Evolutionary conservation across 495 filamentous ascomycete genomes (phyloP).

Genomic region (Annulohypoxylon bovei): DNA sequence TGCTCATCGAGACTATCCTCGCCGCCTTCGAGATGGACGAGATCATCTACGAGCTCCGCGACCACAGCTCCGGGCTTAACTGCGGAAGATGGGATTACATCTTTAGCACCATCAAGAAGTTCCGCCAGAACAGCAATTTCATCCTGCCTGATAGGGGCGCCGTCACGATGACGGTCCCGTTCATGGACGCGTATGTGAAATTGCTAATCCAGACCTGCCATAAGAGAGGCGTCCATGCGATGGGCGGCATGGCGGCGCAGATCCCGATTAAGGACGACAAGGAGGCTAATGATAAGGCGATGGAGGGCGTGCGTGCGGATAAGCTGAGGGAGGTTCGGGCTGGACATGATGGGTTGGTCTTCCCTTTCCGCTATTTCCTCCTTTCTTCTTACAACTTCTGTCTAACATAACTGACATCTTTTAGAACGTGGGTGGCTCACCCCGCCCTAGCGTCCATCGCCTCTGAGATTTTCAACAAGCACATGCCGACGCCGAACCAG

Average conservation of each 20-base stretch:
- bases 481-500: conserved; percentile 99
- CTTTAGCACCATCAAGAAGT: conserved; percentile 99
- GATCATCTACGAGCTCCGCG: conserved; percentile 99
- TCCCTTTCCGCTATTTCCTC: not conserved
- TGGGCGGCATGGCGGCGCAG: conserved; percentile 99
- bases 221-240: conserved; percentile 92
- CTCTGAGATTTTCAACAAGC: conserved; percentile 93
- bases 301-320: conserved; percentile 92
- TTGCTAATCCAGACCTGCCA: conserved; percentile 98
- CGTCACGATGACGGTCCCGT: conserved; percentile 98
- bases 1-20: conserved; percentile 97
- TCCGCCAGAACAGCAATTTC: conserved; percentile 92
- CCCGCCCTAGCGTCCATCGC: conserved; percentile 91
- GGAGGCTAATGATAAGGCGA: conserved; percentile 89
- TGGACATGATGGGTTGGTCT: conserved; percentile 82
- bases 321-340: conserved; percentile 96
- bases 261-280: conserved; percentile 97
- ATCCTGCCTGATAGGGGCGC: conserved; percentile 89
- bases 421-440: conserved; percentile 88
- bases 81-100: conserved; percentile 99
- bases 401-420: conserved; percentile 16
- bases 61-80: conserved; percentile 96
- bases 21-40: conserved; percentile 99
- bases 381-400: not conserved
- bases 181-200: conserved; percentile 98